Evolutionary conservation across 805 yeast genomes (phyloP).

Genomic region (Metschnikowia lunata): DNA sequence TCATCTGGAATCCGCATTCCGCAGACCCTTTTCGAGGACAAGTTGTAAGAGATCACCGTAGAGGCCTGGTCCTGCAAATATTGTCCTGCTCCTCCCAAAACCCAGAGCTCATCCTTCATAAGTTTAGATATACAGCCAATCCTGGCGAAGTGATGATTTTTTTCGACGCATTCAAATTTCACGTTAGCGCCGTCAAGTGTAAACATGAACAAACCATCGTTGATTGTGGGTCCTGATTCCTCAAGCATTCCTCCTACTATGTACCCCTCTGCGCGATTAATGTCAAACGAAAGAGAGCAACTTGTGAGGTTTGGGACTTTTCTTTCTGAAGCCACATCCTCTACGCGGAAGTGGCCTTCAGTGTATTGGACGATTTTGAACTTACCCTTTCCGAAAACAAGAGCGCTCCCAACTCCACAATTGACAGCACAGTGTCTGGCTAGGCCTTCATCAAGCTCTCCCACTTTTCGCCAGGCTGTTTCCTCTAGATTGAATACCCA

Average conservation of each 20-base stretch:
- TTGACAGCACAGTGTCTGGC: constrained; percentile 13
- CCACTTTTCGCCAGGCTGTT: constrained; percentile 37
- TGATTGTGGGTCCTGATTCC: constrained; percentile 27
- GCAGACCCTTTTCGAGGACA: constrained; percentile 2
- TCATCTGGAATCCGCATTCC: constrained; percentile 22
- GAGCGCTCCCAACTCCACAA: constrained; percentile 1
- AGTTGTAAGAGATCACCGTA: constrained; percentile 32
- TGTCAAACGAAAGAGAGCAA: constrained; percentile 32
- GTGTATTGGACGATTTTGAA: constrained; percentile 1
- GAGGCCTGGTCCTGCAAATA: constrained; percentile 25
- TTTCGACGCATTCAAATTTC: constrained; percentile 9
- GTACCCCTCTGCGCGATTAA: constrained; percentile 28
- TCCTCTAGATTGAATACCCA: constrained; percentile 17
- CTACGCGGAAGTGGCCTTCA: background rate
- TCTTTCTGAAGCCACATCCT: constrained; percentile 1
- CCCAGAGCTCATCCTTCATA: constrained; percentile 30
- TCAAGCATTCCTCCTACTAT: constrained; percentile 47
- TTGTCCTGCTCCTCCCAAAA: constrained; percentile 59
- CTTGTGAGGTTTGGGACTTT: constrained; percentile 26
- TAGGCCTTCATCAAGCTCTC: constrained; percentile 23
- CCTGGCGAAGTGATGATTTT: constrained; percentile 36
- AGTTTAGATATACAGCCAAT: constrained; percentile 45
- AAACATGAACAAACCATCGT: constrained; percentile 33
- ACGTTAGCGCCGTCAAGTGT: constrained; percentile 14
- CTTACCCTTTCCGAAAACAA: constrained; percentile 11